phyloP scores from a whole-genome alignment of 129 eudicot genomes.

The Centaurea solstitialis region DNA sequence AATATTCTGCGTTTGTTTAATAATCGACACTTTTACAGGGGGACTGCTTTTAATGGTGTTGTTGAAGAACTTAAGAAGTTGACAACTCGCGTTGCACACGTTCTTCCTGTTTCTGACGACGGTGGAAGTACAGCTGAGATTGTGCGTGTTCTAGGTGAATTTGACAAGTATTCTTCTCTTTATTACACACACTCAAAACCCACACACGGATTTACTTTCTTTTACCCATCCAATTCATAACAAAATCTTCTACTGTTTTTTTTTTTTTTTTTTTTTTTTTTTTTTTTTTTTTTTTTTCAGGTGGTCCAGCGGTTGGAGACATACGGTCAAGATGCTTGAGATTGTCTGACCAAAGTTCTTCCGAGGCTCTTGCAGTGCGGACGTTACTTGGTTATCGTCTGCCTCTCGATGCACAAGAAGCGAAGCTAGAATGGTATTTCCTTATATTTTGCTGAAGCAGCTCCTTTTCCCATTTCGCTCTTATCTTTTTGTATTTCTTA shows the following conservation, averaged over 20 bases:
- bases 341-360: constrained; percentile 84
- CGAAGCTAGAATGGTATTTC: constrained; percentile 82
- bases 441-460: background rate
- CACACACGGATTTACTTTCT: background rate
- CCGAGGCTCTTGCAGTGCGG: constrained; percentile 92
- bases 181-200: background rate
- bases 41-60: constrained; percentile 96
- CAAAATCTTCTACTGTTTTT: background rate
- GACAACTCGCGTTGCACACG: constrained; percentile 89
- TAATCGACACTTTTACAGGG: constrained; percentile 44
- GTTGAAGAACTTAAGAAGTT: constrained; percentile 92
- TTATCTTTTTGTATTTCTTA: background rate
- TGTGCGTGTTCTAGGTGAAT: constrained; percentile 92
- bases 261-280: too few species aligned
- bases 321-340: constrained; percentile 94
- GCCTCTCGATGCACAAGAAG: constrained; percentile 68
- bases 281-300: too few species aligned
- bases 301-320: constrained; percentile 99
- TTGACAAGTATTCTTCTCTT: background rate
- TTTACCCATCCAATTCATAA: background rate
- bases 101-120: constrained; percentile 98
- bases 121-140: constrained; percentile 99
- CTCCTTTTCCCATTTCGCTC: background rate
- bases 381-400: constrained; percentile 85
- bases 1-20: background rate